Conservation (phyloP, 352 stramenopile genomes). For the Pythium aquatile region DNA sequence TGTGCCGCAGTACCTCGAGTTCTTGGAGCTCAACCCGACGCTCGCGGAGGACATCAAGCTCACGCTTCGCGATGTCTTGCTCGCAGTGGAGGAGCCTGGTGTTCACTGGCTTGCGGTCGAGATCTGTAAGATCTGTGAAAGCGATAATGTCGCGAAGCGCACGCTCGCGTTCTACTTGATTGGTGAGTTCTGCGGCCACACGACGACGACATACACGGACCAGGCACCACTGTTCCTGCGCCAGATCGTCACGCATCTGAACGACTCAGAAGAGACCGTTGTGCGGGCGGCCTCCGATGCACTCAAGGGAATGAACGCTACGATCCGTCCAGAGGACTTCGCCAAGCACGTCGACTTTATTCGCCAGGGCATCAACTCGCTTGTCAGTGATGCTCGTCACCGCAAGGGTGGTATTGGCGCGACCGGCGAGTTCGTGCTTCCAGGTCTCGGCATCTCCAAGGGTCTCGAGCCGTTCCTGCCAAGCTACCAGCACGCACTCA, state of each 20-base stretch:
- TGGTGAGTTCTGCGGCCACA: constrained; percentile 86
- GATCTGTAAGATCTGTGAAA: constrained; percentile 94
- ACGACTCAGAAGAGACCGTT: constrained; percentile 90
- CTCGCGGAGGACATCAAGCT: constrained; percentile 68
- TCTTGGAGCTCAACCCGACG: constrained; percentile 34
- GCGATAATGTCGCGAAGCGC: constrained; percentile 83
- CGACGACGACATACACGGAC: constrained; percentile 89
- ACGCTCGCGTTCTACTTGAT: constrained; percentile 92
- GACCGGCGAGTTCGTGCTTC: constrained; percentile 74
- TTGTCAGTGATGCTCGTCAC: constrained; percentile 95
- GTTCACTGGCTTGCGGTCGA: constrained; percentile 95
- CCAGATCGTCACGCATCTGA: constrained; percentile 96
- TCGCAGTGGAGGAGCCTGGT: constrained; percentile 87
- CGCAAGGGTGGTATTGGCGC: constrained; percentile 88
- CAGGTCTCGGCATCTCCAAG: constrained; percentile 80
- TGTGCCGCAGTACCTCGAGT: constrained; percentile 67
- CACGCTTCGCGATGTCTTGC: constrained; percentile 68
- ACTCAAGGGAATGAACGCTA: constrained; percentile 90
- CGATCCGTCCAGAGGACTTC: constrained; percentile 91
- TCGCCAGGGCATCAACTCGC: constrained; percentile 94
- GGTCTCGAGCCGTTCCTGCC: constrained; percentile 96
- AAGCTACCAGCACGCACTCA: constrained; percentile 97
- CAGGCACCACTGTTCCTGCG: constrained; percentile 95
- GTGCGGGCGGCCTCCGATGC: constrained; percentile 89
- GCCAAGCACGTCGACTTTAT: constrained; percentile 97